phyloP scores from a whole-genome alignment of 2,329 filamentous ascomycete species.

The Emergomyces pasteurianus region DNA sequence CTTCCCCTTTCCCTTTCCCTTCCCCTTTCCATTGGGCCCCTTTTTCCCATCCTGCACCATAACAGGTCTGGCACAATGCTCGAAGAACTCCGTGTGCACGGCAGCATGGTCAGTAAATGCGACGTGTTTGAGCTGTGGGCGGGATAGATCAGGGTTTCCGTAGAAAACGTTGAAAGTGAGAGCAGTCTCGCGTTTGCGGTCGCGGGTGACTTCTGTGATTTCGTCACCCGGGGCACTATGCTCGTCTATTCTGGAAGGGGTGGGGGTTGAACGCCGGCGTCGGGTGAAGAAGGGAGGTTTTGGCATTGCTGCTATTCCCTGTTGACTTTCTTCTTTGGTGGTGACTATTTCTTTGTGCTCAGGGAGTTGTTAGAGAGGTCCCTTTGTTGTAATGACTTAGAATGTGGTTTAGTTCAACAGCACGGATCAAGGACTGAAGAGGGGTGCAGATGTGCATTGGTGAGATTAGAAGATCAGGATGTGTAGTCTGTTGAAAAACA shows the following conservation, averaged over 20 bases:
- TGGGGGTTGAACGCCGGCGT: background rate
- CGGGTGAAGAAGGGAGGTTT: background rate
- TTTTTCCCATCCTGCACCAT: background rate
- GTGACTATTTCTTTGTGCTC: background rate
- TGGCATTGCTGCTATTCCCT: background rate
- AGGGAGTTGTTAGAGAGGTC: background rate
- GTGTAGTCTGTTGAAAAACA: background rate
- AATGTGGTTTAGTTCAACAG: background rate
- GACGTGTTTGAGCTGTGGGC: slow-evolving; percentile 3
- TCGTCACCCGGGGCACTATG: background rate
- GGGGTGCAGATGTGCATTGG: background rate
- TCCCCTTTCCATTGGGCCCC: background rate
- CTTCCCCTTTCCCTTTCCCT: background rate
- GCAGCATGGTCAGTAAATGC: slow-evolving; percentile 3
- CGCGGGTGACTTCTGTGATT: slow-evolving; percentile 1
- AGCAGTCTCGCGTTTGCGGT: background rate
- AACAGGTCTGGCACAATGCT: background rate
- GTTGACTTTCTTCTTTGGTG: background rate
- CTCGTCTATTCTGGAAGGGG: background rate
- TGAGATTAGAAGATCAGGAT: background rate
- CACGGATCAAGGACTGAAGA: background rate
- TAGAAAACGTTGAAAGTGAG: slow-evolving; percentile 10
- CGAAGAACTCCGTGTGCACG: slow-evolving; percentile 3
- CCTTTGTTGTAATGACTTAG: background rate
- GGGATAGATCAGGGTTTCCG: slow-evolving; percentile 4